Evolutionary conservation across 2,329 filamentous ascomycete species (phyloP).

Genomic region (Chrysosporium keratinophilum): DNA sequence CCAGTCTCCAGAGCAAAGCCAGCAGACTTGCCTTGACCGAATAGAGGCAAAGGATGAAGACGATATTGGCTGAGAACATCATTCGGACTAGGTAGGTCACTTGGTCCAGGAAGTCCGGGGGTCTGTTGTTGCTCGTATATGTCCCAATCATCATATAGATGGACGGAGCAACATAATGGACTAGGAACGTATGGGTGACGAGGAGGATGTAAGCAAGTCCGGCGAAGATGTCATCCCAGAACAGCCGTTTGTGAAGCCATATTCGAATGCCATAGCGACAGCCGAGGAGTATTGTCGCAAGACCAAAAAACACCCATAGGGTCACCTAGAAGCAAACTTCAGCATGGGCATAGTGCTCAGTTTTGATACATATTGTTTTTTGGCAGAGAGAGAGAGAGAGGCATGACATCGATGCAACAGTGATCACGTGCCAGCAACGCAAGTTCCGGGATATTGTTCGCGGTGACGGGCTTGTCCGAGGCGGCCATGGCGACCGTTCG

Average conservation of each 20-base stretch:
- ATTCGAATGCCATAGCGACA: slow-evolving; percentile 12
- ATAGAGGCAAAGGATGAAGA: slow-evolving; percentile 11
- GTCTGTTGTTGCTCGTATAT: slow-evolving; percentile 1
- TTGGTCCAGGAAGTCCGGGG: slow-evolving; percentile 8
- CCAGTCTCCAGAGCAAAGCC: slow-evolving; percentile 12
- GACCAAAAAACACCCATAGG: slow-evolving; percentile 11
- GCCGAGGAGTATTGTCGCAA: slow-evolving; percentile 10
- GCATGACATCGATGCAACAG: background rate
- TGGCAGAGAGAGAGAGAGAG: too few relatives aligned
- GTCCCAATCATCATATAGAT: slow-evolving; percentile 11
- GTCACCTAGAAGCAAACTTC: slow-evolving; percentile 1
- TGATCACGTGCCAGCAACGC: background rate
- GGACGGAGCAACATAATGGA: slow-evolving; percentile 6
- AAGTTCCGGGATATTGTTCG: background rate
- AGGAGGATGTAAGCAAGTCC: slow-evolving; percentile 9
- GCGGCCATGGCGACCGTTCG: too few relatives aligned
- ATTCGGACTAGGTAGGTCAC: slow-evolving; percentile 9
- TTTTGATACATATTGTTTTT: too few relatives aligned
- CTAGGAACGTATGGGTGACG: slow-evolving; percentile 8
- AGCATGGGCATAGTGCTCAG: background rate
- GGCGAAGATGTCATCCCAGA: slow-evolving; percentile 15
- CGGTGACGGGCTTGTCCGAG: too few relatives aligned
- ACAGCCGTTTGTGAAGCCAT: slow-evolving; percentile 13
- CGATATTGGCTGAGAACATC: slow-evolving; percentile 7
- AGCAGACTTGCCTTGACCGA: slow-evolving; percentile 13